A percentile compares a stretch with the other conserved stretches of the same genome.
These are phyloP conservation scores for Rhizopus arrhizus DNA, from an alignment of 371 early-diverging fungal species.

Conservation along the genomic window DNA sequence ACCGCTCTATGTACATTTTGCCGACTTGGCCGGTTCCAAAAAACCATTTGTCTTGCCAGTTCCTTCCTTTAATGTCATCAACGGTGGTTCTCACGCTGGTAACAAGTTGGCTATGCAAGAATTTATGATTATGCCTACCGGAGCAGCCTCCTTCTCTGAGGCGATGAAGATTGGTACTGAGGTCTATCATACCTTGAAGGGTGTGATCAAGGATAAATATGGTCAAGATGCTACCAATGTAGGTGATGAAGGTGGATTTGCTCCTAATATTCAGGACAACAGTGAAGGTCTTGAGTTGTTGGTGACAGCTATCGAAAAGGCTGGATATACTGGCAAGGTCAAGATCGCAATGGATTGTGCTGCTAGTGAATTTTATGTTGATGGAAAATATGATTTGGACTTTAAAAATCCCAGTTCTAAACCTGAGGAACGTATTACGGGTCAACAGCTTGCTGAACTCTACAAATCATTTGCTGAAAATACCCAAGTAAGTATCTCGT, in stretches of 20 bases:
- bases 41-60: slow-evolving; percentile 93
- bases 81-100: slow-evolving; percentile 99
- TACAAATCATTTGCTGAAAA: slow-evolving; percentile 84
- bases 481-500: slow-evolving; percentile 75
- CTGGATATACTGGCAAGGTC: slow-evolving; percentile 95
- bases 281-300: slow-evolving; percentile 97
- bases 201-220: slow-evolving; percentile 96
- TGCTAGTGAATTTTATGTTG: slow-evolving; percentile 97
- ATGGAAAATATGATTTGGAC: slow-evolving; percentile 96
- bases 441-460: slow-evolving; percentile 83
- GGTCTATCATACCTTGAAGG: slow-evolving; percentile 95
- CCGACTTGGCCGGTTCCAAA: slow-evolving; percentile 82
- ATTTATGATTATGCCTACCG: slow-evolving; percentile 99
- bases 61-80: slow-evolving; percentile 99
- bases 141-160: slow-evolving; percentile 90
- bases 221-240: slow-evolving; percentile 98
- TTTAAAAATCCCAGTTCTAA: slow-evolving; percentile 93
- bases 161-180: slow-evolving; percentile 98
- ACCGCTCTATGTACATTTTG: slow-evolving; percentile 93
- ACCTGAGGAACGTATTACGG: slow-evolving; percentile 71
- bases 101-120: slow-evolving; percentile 99
- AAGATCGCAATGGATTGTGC: slow-evolving; percentile 99
- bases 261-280: slow-evolving; percentile 98
- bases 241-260: slow-evolving; percentile 99
- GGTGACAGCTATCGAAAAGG: slow-evolving; percentile 85